Conservation (phyloP, 202 grass and related monocot genomes). For the Panicum virgatum region DNA sequence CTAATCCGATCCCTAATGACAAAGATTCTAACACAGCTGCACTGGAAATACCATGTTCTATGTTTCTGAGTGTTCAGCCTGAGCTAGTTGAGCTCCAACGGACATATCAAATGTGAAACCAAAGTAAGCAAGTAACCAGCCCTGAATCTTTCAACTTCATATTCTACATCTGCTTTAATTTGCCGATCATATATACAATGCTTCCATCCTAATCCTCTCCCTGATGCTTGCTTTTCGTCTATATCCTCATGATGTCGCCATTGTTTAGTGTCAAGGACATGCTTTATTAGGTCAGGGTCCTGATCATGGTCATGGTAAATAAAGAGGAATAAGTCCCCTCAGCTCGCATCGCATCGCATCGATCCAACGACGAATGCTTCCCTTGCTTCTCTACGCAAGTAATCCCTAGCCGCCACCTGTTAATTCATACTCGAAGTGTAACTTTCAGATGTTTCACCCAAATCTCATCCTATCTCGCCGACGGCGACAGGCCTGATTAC, state of each 20-base stretch:
- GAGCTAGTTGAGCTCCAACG: background rate
- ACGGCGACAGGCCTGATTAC: conserved; percentile 10
- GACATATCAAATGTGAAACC: conserved; percentile 6
- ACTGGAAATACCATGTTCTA: background rate
- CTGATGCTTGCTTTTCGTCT: conserved; percentile 23
- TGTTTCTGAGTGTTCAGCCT: background rate
- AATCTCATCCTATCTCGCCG: conserved; percentile 42
- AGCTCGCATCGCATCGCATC: conserved; percentile 25
- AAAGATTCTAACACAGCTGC: too few species aligned
- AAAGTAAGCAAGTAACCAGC: conserved; percentile 19
- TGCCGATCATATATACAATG: conserved; percentile 5
- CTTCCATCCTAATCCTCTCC: conserved; percentile 24
- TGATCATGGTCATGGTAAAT: conserved; percentile 33
- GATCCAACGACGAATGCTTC: background rate
- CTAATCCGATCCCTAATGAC: too few species aligned
- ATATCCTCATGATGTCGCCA: conserved; percentile 11
- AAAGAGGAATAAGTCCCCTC: conserved; percentile 36
- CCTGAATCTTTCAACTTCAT: background rate
- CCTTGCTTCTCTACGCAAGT: conserved; percentile 38
- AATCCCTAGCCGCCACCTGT: conserved; percentile 27
- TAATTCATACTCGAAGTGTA: conserved; percentile 24
- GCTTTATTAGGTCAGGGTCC: conserved; percentile 40
- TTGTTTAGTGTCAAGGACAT: conserved; percentile 37
- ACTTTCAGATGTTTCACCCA: conserved; percentile 38
- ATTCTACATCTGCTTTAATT: background rate